phyloP scores from a whole-genome alignment of 805 yeast species.

The Metschnikowia baotianmanensis region DNA sequence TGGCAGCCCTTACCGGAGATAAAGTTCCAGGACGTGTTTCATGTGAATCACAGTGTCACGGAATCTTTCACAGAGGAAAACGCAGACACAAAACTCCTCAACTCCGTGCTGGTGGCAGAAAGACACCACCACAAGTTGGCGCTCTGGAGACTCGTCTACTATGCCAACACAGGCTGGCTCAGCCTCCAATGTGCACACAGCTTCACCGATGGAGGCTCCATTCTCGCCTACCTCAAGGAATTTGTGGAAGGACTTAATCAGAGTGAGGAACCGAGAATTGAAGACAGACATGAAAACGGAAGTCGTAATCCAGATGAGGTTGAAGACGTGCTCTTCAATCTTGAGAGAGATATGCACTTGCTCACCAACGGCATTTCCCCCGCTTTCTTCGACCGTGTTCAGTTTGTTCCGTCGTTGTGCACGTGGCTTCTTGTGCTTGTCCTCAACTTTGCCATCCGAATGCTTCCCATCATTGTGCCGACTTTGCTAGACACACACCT shows the following conservation, averaged over 20 bases:
- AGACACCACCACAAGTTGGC: constrained; percentile 1
- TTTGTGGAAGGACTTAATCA: constrained; percentile 9
- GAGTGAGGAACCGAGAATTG: not conserved
- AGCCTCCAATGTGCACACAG: constrained; percentile 10
- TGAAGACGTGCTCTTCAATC: constrained; percentile 5
- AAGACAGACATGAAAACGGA: no score
- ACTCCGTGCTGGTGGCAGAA: constrained; percentile 3
- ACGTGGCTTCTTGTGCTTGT: constrained; percentile 1
- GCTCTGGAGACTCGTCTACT: constrained; percentile 10
- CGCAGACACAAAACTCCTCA: not conserved
- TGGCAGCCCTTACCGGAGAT: constrained; percentile 10
- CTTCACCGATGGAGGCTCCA: constrained; percentile 13
- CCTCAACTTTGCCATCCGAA: constrained; percentile 1
- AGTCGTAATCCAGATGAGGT: not conserved
- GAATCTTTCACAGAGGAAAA: constrained; percentile 1
- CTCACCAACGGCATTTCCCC: constrained; percentile 11
- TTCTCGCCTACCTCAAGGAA: constrained; percentile 11
- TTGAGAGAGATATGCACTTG: constrained; percentile 7
- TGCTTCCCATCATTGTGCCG: constrained; percentile 9
- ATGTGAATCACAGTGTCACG: constrained; percentile 1
- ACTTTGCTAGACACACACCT: constrained; percentile 9
- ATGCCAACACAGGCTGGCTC: constrained; percentile 10
- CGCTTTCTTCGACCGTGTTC: constrained; percentile 3
- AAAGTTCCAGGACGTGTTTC: constrained; percentile 8
- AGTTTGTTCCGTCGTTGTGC: constrained; percentile 4